Conservation (phyloP, 2,329 filamentous ascomycete genomes). For the Fusarium annulatum region DNA sequence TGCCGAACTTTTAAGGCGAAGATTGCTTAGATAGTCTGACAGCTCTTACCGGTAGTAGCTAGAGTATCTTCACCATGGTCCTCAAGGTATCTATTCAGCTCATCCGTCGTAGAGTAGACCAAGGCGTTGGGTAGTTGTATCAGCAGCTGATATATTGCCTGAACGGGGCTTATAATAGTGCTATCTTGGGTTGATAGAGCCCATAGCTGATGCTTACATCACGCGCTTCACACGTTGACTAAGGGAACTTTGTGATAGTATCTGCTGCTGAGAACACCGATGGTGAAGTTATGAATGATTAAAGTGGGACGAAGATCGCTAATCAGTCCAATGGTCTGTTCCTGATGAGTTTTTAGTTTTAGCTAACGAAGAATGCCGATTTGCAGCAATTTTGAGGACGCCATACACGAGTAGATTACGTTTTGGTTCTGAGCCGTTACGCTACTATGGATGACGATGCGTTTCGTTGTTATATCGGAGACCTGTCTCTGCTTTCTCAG, state of each 20-base stretch:
- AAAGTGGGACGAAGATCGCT: neutral
- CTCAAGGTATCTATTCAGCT: neutral
- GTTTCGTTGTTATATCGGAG: neutral
- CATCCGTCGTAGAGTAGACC: neutral
- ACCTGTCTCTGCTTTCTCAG: too few relatives aligned
- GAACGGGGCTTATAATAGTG: too few relatives aligned
- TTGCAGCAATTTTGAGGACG: neutral
- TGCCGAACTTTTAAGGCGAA: accelerated
- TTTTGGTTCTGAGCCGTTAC: accelerated
- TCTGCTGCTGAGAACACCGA: neutral
- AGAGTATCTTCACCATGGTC: neutral
- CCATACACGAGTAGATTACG: too few relatives aligned
- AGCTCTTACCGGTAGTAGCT: neutral
- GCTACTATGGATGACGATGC: neutral
- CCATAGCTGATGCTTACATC: too few relatives aligned
- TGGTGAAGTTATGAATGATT: neutral
- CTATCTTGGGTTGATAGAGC: too few relatives aligned
- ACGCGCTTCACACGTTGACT: too few relatives aligned
- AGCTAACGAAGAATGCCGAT: accelerated
- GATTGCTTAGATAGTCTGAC: accelerated
- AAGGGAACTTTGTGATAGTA: too few relatives aligned
- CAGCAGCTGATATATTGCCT: too few relatives aligned
- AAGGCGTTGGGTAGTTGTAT: too few relatives aligned
- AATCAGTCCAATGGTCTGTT: neutral
- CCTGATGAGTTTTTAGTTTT: too few relatives aligned